Base-by-base conservation (phyloP, 2,329 filamentous ascomycete genomes). In the Lachnum nothofagi region DNA sequence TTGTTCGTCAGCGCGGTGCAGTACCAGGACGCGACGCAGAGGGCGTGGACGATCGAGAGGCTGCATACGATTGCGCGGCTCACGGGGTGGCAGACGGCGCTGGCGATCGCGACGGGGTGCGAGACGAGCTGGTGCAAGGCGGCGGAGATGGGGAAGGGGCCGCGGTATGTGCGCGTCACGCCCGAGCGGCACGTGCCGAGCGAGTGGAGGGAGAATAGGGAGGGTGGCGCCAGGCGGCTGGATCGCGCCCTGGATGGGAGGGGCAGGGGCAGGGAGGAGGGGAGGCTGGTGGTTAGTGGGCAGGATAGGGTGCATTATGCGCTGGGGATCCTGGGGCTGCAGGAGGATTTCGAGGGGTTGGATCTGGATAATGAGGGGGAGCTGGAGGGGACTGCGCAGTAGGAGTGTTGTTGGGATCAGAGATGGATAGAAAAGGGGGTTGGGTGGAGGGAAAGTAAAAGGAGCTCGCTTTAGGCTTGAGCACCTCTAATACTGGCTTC, bases 1-100 rank as follows among this genome's bases (percentile, higher is more conserved):
- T 72, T 95, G 1, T 96, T 97, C 69, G 89, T 96, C 53, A 86
- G 90, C 1, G 91, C 80, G 3, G 80, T 97, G 9, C 80, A 95
- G 75, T 94, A 83, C 64, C 80, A 80, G 59, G 80, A 88, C 51
- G 66, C 80, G 4, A 71, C 69, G 0, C 90, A 97, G 61, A 82
- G 93, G 1, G 76, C 79, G 49, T 95, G 89, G 87, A 79, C 85
- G 0, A 77, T 96, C 54, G 75, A 77, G 27, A 81, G 86, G 23
- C 75, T 96, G 47, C 78, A 82, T 58, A 83, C 89, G 59, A 83
- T 95, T 33, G 80, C 86, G 2, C 80, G 83, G 1, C 74, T 93
- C 6, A 95, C 89, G 0, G 93, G 93, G 0, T 96, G 89, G 86
- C 85, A 89, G 60, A 89, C 86, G 1, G 86, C 89, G 1, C 78